Base-by-base conservation (phyloP, 805 yeast genomes). In the Ogataea pilisensis region DNA sequence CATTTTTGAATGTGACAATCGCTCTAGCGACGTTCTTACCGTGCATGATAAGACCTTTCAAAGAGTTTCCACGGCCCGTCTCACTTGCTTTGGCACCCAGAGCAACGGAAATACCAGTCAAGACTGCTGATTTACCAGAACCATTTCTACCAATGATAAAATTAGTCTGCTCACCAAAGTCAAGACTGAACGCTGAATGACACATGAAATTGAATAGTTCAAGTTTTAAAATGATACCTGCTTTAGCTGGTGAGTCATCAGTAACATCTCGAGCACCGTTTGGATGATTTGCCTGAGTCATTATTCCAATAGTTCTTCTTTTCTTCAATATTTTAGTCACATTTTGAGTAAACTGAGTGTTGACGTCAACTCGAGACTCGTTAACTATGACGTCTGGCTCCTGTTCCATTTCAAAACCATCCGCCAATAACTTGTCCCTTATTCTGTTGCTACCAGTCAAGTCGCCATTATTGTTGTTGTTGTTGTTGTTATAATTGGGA, bases 111-210 rank as follows among this genome's bases (percentile, higher is more conserved):
- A 90, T 78, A 0, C 95, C 96, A 0, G 96, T 88, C 43, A 90
- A 65, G 16, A 90, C 74, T 1, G 97, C 95, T 57, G 87, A 77
- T 57, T 90, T 90, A 24, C 98, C 98, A 29, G 90, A 80, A 2
- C 98, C 98, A 55, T 90, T 90, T 42, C 83, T 72, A 17, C 98
- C 98, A 30, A 86, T 82, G 42, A 90, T 86, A 56, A 90, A 85
- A 59, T 90, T 90, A 50, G 90, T 70, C 39, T 81, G 77, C 0
- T 91, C 89, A 2, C 93, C 93, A 25, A 90, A 71, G 3, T 72
- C 75, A 8, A 93, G 64, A 41, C 78, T 80, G 54, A 93, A 86
- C 41, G 85, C 77, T 35, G 78, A 82, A 57, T 93, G 99, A 49
- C 95, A 88, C 96, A 88, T 88, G 60, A 88, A 88, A 64, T 88